Percentiles rank a stretch among this genome's conserved stretches.
phyloP scores from a whole-genome alignment of 2,329 filamentous ascomycete genomes.

The Fusarium foetens region DNA sequence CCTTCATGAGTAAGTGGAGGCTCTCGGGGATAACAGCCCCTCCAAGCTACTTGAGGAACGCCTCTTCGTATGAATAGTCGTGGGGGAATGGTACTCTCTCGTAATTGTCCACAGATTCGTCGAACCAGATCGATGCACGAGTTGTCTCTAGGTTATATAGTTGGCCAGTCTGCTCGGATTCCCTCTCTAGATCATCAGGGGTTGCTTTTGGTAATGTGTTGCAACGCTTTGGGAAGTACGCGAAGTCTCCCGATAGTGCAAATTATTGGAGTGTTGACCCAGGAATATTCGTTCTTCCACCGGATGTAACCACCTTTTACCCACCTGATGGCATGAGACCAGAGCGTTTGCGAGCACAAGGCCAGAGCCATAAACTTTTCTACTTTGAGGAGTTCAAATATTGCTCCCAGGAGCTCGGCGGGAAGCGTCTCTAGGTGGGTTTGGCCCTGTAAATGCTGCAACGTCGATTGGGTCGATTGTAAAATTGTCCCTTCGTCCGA shows the following conservation, averaged over 20 bases:
- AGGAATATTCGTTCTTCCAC: conserved; percentile 16
- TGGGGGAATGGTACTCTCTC: neutral
- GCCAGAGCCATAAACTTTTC: neutral
- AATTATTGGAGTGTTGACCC: conserved; percentile 14
- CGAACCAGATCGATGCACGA: neutral
- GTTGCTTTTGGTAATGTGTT: neutral
- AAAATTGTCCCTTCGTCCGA: neutral
- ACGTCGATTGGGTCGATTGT: rapidly evolving
- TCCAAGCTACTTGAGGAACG: neutral
- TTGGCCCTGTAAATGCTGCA: neutral
- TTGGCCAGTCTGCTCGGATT: neutral
- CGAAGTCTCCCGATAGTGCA: neutral
- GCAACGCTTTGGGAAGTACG: neutral
- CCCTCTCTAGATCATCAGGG: neutral
- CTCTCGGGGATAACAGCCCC: neutral
- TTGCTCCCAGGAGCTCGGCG: neutral
- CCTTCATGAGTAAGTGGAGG: neutral
- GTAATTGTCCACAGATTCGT: neutral
- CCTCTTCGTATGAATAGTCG: neutral
- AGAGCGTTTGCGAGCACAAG: conserved; percentile 11
- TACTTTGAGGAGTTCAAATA: neutral
- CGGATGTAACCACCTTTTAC: neutral
- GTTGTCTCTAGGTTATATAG: neutral
- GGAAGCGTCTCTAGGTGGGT: neutral
- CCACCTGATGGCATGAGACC: neutral